Conservation (phyloP, 306 rosid species). For the Lathyrus sativus region DNA sequence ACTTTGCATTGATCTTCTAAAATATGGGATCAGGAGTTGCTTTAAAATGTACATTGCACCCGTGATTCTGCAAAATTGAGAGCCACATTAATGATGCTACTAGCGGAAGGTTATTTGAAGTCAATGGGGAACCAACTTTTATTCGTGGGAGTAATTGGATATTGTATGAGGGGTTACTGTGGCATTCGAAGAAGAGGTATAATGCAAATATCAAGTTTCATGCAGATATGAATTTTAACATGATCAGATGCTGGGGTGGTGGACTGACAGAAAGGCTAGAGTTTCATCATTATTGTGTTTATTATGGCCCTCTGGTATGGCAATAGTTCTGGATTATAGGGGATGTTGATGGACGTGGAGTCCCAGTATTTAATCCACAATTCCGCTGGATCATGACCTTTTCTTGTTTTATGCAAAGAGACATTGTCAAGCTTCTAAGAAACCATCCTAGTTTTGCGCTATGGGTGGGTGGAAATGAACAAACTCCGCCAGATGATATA, state of each 20-base stretch:
- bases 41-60: no score
- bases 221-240: constrained; percentile 93
- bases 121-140: no score
- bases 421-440: constrained; percentile 87
- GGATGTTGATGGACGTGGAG: constrained; percentile 91
- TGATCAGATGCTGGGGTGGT: constrained; percentile 98
- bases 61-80: no score
- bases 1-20: no score
- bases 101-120: no score
- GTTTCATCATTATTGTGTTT: constrained; percentile 83
- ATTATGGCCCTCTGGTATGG: constrained; percentile 95
- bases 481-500: no score
- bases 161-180: no score
- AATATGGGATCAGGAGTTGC: no score
- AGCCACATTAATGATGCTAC: no score
- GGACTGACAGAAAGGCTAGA: constrained; percentile 96
- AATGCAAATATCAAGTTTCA: no score
- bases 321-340: constrained; percentile 99
- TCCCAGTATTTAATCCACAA: constrained; percentile 72
- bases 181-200: no score
- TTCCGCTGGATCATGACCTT: constrained; percentile 92
- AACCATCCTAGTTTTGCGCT: constrained; percentile 97
- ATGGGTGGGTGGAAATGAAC: constrained; percentile 99
- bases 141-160: no score
- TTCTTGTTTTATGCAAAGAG: constrained; percentile 90